Evolutionary conservation across 2,329 filamentous ascomycete genomes (phyloP), one percentile per base, ranked within the genome.

Genomic region (Fusarium coicis): DNA sequence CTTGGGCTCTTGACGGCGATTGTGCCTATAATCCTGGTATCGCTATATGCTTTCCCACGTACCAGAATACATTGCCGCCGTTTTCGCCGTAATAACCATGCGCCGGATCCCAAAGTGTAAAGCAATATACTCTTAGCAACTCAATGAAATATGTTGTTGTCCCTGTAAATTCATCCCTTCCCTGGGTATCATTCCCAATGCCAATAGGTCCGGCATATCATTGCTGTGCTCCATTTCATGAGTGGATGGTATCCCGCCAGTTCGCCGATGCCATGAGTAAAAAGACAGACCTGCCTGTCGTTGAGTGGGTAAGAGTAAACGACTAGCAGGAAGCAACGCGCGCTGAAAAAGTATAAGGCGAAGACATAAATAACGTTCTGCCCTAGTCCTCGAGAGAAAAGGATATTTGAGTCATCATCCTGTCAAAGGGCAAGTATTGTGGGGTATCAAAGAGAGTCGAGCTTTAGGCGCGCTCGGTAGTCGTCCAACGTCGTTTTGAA

Each of bases 401-500:
- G 64, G 56, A 57, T 52, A 61, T 61, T 63, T 60, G 56, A 55
- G 44, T 69, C 61, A 54, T 73, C 59, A 52, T 68, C 66, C 49
- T 63, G 34, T 60, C 44, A 60, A 62, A 64, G 57, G 56, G 65
- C 28, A 47, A 37, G 52, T 53, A 49, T 55, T 52, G 39, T 55
- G 40, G 52, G 62, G 57, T 63, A 70, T 63, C 52, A 61, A 49
- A 46, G 30, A 44, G 28, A 60, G 30, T 26, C 11, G 34, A 60
- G 55, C 37, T 42, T 61, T 36, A 78, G 53, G 74, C 77, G 62
- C 81, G 83, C 74, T 90, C 87, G 50, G 84, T 88, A 9, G 89
- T 84, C 28, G 87, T 89, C 88, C 88, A 90, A 30, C 88, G 83
- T 57, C 88, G 80, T 79, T 89, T 90, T 3, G 83, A 81, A 26